phyloP scores from a whole-genome alignment of 495 filamentous ascomycete genomes.

The Daldinia loculata region DNA sequence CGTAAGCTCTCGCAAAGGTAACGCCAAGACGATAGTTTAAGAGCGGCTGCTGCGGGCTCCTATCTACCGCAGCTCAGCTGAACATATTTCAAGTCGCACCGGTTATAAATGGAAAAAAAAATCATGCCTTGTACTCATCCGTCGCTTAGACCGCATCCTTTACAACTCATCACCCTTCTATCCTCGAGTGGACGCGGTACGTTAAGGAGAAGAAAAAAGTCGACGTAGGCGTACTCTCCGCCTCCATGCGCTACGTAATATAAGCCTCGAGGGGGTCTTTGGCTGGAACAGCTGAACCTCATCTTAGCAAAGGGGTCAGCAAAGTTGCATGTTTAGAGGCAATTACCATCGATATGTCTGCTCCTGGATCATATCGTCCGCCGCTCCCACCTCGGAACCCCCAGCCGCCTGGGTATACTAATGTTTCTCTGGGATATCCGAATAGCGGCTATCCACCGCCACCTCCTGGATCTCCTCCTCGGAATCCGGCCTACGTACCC shows the following conservation, averaged over 20 bases:
- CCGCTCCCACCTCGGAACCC: constrained; percentile 36
- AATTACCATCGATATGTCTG: constrained; percentile 23
- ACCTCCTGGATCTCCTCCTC: constrained; percentile 13
- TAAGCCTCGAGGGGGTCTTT: background rate
- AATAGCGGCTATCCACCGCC: constrained; percentile 14
- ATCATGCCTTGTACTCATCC: constrained; percentile 7
- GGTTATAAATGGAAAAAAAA: background rate
- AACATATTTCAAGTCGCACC: constrained; percentile 26
- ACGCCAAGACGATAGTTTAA: constrained; percentile 28
- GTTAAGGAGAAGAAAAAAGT: background rate
- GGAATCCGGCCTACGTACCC: constrained; percentile 11
- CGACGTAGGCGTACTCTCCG: background rate
- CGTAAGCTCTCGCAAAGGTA: background rate
- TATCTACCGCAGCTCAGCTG: constrained; percentile 32
- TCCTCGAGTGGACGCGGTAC: background rate
- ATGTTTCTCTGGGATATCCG: constrained; percentile 13
- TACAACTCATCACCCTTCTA: background rate
- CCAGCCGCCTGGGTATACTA: constrained; percentile 10
- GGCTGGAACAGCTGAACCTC: background rate
- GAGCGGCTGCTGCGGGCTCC: constrained; percentile 7
- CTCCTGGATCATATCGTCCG: constrained; percentile 19
- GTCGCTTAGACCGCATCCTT: background rate
- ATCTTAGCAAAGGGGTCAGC: background rate
- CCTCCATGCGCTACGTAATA: background rate
- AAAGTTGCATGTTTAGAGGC: background rate